phyloP scores from a whole-genome alignment of 1,284 basidiomycete species.

The Meira nashicola region DNA sequence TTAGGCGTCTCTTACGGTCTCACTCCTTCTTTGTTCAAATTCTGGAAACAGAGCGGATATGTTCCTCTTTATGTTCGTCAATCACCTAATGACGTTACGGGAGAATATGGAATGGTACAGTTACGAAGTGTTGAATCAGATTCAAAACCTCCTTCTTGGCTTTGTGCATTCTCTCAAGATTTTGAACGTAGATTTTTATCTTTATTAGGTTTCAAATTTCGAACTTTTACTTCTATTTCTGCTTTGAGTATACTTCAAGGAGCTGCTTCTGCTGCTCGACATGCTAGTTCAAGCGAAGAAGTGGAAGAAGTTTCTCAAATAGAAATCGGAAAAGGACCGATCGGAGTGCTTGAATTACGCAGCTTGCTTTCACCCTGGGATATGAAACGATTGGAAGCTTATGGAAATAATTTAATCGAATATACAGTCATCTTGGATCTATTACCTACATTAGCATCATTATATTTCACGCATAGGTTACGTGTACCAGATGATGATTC shows the following conservation, averaged over 20 bases:
- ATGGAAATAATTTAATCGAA: constrained; percentile 91
- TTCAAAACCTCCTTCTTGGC: constrained; percentile 64
- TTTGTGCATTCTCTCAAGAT: constrained; percentile 86
- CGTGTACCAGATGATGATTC: constrained; percentile 30
- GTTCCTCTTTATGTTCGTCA: constrained; percentile 89
- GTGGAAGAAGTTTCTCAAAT: constrained; percentile 6
- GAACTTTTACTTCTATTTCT: constrained; percentile 81
- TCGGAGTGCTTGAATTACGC: constrained; percentile 65
- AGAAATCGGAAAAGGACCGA: constrained; percentile 13
- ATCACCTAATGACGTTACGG: constrained; percentile 88
- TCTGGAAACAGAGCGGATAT: constrained; percentile 93
- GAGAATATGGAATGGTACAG: constrained; percentile 83
- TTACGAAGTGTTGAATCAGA: constrained; percentile 33
- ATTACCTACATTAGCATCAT: constrained; percentile 69
- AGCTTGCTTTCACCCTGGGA: constrained; percentile 83
- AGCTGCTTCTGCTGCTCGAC: constrained; percentile 62
- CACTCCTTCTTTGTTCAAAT: constrained; percentile 80
- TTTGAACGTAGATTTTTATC: constrained; percentile 86
- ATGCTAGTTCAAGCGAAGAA: constrained; percentile 5
- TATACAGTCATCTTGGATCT: constrained; percentile 94
- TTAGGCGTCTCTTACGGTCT: constrained; percentile 94
- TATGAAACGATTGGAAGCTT: constrained; percentile 89
- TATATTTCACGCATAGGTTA: constrained; percentile 70
- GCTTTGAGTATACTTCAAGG: constrained; percentile 85
- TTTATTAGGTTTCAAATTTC: constrained; percentile 87